Evolutionary conservation across 108 stramenopile genomes (phyloP).

Genomic region (Cylindrotheca closterium): DNA sequence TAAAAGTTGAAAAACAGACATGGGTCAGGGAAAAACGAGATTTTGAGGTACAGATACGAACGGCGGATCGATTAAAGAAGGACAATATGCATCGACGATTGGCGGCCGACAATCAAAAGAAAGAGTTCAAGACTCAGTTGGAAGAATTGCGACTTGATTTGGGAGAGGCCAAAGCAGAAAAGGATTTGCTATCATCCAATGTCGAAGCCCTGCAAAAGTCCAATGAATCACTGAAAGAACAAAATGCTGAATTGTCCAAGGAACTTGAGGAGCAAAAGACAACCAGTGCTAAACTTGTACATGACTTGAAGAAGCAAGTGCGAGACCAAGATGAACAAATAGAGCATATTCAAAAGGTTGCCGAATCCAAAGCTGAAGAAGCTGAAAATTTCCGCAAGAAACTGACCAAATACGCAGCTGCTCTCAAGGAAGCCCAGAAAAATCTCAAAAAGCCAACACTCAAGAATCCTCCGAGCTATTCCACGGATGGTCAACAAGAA

Average conservation of each 20-base stretch:
- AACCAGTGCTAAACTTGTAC: neutral
- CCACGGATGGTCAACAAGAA: neutral
- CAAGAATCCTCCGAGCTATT: neutral
- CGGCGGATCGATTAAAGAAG: constrained; percentile 17
- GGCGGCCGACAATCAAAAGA: constrained; percentile 30
- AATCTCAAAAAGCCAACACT: neutral
- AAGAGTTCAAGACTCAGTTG: constrained; percentile 25
- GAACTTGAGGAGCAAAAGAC: constrained; percentile 3
- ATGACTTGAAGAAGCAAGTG: neutral
- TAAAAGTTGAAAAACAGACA: constrained; percentile 2
- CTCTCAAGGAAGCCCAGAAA: neutral
- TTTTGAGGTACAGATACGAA: constrained; percentile 13
- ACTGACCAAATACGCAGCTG: constrained; percentile 9
- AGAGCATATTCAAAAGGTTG: neutral
- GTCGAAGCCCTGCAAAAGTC: constrained; percentile 5
- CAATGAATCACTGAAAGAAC: constrained; percentile 12
- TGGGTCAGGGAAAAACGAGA: constrained; percentile 8
- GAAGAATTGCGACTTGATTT: constrained; percentile 15
- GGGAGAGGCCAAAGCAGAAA: constrained; percentile 8
- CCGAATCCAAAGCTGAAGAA: constrained; percentile 7
- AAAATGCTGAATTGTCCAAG: constrained; percentile 5
- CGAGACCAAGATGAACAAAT: neutral
- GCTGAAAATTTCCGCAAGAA: constrained; percentile 1
- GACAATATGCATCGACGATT: constrained; percentile 27
- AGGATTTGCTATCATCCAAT: constrained; percentile 14